phyloP scores from a whole-genome alignment of 169 alveolate genomes.

The Babesia caballi region DNA sequence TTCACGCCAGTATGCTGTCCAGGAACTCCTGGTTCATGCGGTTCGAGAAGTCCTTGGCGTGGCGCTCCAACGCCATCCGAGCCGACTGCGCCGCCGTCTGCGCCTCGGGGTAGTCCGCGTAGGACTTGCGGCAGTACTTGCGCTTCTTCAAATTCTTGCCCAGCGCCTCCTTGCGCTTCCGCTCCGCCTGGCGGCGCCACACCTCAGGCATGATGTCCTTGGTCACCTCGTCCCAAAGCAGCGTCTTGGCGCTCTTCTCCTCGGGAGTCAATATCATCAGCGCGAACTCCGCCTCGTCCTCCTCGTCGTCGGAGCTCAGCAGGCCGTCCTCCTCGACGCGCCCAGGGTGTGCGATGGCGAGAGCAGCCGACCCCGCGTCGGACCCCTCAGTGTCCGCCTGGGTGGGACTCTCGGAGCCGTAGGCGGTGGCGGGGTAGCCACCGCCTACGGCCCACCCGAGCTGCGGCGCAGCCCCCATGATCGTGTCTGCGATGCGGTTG shows the following conservation, averaged over 20 bases:
- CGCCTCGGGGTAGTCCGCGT: constrained; percentile 64
- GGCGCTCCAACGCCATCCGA: constrained; percentile 67
- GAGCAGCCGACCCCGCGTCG: not conserved
- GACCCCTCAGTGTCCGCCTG: not conserved
- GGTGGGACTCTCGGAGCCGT: not conserved
- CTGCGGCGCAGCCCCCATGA: constrained; percentile 22
- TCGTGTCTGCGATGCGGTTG: constrained; percentile 42
- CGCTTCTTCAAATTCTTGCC: constrained; percentile 59
- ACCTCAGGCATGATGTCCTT: constrained; percentile 78
- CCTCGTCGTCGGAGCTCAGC: constrained; percentile 64
- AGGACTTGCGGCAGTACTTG: constrained; percentile 53
- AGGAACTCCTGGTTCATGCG: constrained; percentile 60
- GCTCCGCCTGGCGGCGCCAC: constrained; percentile 70
- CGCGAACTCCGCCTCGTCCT: constrained; percentile 60
- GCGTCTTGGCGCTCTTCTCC: constrained; percentile 75
- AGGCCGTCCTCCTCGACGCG: not conserved
- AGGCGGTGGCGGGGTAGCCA: not conserved
- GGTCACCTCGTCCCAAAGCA: constrained; percentile 86
- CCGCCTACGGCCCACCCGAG: constrained; percentile 15
- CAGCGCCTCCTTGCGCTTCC: constrained; percentile 59
- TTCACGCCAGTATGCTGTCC: constrained; percentile 39
- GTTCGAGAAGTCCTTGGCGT: constrained; percentile 61
- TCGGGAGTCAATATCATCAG: constrained; percentile 75
- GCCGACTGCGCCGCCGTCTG: constrained; percentile 64
- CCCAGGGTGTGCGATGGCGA: not conserved